A percentile compares a stretch with the other conserved stretches of the same genome.
phyloP scores from a whole-genome alignment of 1,139 yeast genomes.

The Suhomyces bokatorum region DNA sequence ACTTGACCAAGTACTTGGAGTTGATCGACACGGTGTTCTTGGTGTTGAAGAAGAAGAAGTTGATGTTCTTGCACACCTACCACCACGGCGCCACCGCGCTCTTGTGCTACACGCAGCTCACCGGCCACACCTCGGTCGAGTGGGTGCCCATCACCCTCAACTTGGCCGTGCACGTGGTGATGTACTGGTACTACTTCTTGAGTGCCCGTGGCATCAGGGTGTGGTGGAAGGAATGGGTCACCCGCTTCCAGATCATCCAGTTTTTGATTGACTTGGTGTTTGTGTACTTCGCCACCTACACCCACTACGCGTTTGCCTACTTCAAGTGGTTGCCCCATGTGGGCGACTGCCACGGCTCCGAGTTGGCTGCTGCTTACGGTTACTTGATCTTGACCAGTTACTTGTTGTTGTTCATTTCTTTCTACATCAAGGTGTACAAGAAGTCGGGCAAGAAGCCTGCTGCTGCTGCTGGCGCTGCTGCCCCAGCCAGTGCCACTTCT shows the following conservation, averaged over 20 bases:
- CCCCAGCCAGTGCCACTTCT: slow-evolving; percentile 13
- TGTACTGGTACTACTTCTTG: slow-evolving; percentile 98
- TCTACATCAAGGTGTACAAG: slow-evolving; percentile 86
- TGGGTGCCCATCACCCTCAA: slow-evolving; percentile 94
- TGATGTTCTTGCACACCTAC: slow-evolving; percentile 88
- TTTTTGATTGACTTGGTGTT: slow-evolving; percentile 85
- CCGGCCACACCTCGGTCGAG: slow-evolving; percentile 86
- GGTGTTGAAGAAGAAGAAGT: slow-evolving; percentile 87
- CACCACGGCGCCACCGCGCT: slow-evolving; percentile 99
- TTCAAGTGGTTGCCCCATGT: slow-evolving; percentile 68
- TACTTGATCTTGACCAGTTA: slow-evolving; percentile 87
- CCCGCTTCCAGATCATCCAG: slow-evolving; percentile 93
- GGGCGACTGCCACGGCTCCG: slow-evolving; percentile 91
- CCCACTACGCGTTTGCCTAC: slow-evolving; percentile 65
- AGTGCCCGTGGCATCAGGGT: slow-evolving; percentile 92
- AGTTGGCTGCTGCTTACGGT: slow-evolving; percentile 89
- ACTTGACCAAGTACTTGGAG: slow-evolving; percentile 77
- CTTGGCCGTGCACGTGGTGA: slow-evolving; percentile 90
- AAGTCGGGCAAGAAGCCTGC: slow-evolving; percentile 38
- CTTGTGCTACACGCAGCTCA: slow-evolving; percentile 89
- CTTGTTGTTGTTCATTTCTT: slow-evolving; percentile 86
- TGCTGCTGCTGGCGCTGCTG: slow-evolving; percentile 14
- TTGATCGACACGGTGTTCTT: slow-evolving; percentile 89
- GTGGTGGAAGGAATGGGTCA: slow-evolving; percentile 99
- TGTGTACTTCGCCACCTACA: slow-evolving; percentile 91